Conservation (phyloP, 352 stramenopile genomes). For the Albugo candida region DNA sequence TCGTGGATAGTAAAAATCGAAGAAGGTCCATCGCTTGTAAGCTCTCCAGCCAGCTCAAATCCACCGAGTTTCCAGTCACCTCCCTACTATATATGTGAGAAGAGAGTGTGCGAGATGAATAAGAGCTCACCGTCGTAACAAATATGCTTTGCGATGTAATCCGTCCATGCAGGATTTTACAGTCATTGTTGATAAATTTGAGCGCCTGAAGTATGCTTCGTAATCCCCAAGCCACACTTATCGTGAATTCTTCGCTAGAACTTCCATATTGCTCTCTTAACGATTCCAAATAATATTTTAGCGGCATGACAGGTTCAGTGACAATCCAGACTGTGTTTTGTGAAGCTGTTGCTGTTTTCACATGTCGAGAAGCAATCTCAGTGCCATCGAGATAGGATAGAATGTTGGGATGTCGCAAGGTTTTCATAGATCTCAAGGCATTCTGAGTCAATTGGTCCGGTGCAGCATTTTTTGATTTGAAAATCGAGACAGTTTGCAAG, state of each 20-base stretch:
- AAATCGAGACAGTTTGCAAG: conserved; percentile 76
- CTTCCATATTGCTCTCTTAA: conserved; percentile 37
- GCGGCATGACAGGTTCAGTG: conserved; percentile 83
- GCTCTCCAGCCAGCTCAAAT: conserved; percentile 79
- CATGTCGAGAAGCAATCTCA: conserved; percentile 27
- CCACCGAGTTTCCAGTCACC: conserved; percentile 92
- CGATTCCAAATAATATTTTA: conserved; percentile 76
- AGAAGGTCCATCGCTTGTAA: conserved; percentile 62
- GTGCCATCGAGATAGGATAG: conserved; percentile 72
- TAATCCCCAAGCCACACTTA: conserved; percentile 85
- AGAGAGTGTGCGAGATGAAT: neutral
- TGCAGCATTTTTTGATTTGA: conserved; percentile 78
- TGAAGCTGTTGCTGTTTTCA: too few species aligned
- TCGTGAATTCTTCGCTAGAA: conserved; percentile 45
- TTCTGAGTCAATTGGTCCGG: conserved; percentile 62
- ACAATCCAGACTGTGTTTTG: conserved; percentile 84
- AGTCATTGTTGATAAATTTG: conserved; percentile 87
- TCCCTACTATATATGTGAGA: conserved; percentile 14
- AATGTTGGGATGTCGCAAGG: conserved; percentile 87
- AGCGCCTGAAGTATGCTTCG: conserved; percentile 84
- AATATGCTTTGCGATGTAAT: conserved; percentile 83
- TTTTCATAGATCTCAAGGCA: conserved; percentile 84
- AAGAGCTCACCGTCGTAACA: conserved; percentile 65
- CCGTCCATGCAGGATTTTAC: conserved; percentile 85
- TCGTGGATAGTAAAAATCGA: conserved; percentile 61